phyloP scores from a whole-genome alignment of 2,329 filamentous ascomycete species.

The Beauveria pseudobassiana region DNA sequence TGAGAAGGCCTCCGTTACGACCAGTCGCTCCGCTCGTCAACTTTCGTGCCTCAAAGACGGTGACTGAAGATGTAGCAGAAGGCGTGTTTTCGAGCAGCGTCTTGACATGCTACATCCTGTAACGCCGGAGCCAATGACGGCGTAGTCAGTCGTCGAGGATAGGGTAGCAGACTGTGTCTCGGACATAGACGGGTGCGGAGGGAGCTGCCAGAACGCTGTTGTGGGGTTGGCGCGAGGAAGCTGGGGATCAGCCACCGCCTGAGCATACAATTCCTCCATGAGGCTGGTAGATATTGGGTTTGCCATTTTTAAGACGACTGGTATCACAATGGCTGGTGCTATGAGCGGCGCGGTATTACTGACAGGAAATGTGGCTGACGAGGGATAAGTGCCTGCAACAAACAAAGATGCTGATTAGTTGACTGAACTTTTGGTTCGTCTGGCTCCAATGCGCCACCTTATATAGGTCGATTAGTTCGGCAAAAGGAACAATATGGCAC shows the following conservation, averaged over 20 bases:
- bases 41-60: constrained; percentile 22
- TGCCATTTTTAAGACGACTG: neutral
- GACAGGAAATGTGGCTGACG: neutral
- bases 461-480: neutral
- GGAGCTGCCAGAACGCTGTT: constrained; percentile 20
- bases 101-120: constrained; percentile 22
- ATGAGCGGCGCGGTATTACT: neutral
- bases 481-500: neutral
- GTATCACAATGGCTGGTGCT: neutral
- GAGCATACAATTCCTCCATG: constrained; percentile 1
- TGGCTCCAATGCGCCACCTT: neutral
- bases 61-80: constrained; percentile 10
- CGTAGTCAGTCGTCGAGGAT: constrained; percentile 17
- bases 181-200: constrained; percentile 18
- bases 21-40: constrained; percentile 24
- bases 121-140: constrained; percentile 24
- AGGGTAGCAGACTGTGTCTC: constrained; percentile 17
- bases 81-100: constrained; percentile 13
- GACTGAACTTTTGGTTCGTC: neutral
- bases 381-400: neutral
- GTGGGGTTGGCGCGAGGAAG: constrained; percentile 20
- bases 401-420: neutral
- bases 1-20: constrained; percentile 23
- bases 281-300: neutral
- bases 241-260: constrained; percentile 16